Conservation (phyloP, 2,329 filamentous ascomycete species). For the Penicillium thymicola region DNA sequence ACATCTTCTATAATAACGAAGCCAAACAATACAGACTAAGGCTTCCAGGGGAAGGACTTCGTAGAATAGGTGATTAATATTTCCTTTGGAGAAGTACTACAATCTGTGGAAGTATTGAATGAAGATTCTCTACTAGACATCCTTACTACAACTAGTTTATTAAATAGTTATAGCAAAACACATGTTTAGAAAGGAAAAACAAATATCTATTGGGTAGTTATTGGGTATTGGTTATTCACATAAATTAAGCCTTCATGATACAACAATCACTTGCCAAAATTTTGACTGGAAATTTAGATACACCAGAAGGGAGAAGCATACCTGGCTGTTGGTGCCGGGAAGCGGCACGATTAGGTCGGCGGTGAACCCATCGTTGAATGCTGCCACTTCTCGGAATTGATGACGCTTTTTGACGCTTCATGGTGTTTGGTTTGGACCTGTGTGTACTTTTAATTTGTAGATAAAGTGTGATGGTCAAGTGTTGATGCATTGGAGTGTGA, state of each 20-base stretch:
- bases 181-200: not conserved
- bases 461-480: not conserved
- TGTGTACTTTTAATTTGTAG: not conserved
- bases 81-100: not conserved
- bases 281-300: not conserved
- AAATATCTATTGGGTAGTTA: no score
- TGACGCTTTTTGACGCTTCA: no score
- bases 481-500: not conserved
- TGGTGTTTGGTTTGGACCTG: not conserved
- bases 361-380: not conserved
- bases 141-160: not conserved
- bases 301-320: constrained; percentile 29
- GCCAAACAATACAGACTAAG: not conserved
- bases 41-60: not conserved
- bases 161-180: not conserved
- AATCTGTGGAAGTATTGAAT: not conserved
- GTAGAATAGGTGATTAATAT: not conserved
- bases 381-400: not conserved
- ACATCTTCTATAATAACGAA: not conserved
- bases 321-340: constrained; percentile 61
- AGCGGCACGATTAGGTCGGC: not conserved
- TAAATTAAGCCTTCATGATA: not conserved
- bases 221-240: not conserved
- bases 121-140: not conserved
- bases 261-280: not conserved